Evolutionary conservation across 2,329 filamentous ascomycete species (phyloP), one percentile per base, ranked within the genome.

Genomic region (Dactylella cylindrospora): DNA sequence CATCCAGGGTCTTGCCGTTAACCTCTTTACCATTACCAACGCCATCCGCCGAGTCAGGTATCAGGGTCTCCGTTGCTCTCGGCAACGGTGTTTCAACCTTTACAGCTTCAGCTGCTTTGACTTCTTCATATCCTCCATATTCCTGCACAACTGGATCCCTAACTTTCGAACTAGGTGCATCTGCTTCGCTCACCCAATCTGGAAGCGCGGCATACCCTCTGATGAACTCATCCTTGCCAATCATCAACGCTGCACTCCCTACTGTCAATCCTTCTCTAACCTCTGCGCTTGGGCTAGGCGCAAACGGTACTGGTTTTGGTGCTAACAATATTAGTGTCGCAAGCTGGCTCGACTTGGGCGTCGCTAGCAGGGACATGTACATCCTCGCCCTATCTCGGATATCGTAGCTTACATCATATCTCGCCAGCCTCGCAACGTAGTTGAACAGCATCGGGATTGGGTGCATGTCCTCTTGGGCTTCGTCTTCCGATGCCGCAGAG

Each of bases 361-460:
- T 83, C 3, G 83, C 80, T 1, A 98, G 81, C 1, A 98, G 81
- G 0, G 90, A 80, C 66, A 87, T 89, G 75, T 95, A 97, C 64
- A 96, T 80, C 25, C 93, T 84, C 1, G 90, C 84, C 19, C 93
- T 86, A 71, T 97, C 93, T 66, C 93, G 88, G 2, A 98, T 82
- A 70, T 97, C 90, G 73, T 95, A 98, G 0, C 90, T 96, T 0
- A 85, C 88, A 69, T 97, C 93, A 72, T 97, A 98, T 62, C 93
- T 84, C 25, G 88, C 88, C 1, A 98, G 81, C 1, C 91, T 80
- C 22, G 95, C 78, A 17, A 88, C 82, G 69, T 98, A 95, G 23
- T 85, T 81, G 84, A 90, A 98, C 1, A 98, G 77, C 2, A 84
- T 78, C 23, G 83, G 81, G 46, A 95, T 84, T 0, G 86, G 82